Base-by-base conservation (phyloP, 2,329 filamentous ascomycete species). In the Amesomyces nigricolor region DNA sequence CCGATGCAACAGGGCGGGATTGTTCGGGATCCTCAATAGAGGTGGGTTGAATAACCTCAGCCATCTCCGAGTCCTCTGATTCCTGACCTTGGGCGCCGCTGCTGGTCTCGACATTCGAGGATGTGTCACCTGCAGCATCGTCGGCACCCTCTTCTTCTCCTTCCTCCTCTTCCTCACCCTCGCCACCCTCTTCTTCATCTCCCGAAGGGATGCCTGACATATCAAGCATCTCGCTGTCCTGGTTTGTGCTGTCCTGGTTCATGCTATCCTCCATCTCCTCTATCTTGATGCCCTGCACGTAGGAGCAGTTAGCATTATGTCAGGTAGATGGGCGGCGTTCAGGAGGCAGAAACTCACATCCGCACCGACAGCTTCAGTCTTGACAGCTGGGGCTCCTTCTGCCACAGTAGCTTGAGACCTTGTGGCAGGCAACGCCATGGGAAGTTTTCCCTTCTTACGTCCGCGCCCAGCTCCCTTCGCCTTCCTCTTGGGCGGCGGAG, bases 401-500 rank as follows among this genome's bases (percentile, higher is more conserved):
- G 37, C 39, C 19, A 68, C 69, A 30, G 69, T 67, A 32, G 72
- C 70, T 22, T 68, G 58, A 35, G 70, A 43, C 63, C 73, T 70
- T 2, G 65, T 69, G 22, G 69, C 59, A 53, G 59, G 61, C 10
- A 68, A 65, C 1, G 72, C 71, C 11, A 73, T 58, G 14, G 72
- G 72, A 63, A 75, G 67, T 68, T 86, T 89, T 71, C 86, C 88
- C 79, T 88, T 91, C 78, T 87, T 92, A 59, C 83, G 80, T 14
- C 89, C 89, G 59, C 90, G 82, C 7, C 89, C 89, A 37, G 88
- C 84, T 0, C 89, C 78, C 70, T 88, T 91, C 47, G 81, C 77
- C 76, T 92, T 95, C 69, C 89, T 86, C 69, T 90, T 91, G 0
- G 88, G 88, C 1, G 88, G 87, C 29, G 86, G 86, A 0, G 86